phyloP scores from a whole-genome alignment of 352 stramenopile genomes.

The Pythium brachiatum region DNA sequence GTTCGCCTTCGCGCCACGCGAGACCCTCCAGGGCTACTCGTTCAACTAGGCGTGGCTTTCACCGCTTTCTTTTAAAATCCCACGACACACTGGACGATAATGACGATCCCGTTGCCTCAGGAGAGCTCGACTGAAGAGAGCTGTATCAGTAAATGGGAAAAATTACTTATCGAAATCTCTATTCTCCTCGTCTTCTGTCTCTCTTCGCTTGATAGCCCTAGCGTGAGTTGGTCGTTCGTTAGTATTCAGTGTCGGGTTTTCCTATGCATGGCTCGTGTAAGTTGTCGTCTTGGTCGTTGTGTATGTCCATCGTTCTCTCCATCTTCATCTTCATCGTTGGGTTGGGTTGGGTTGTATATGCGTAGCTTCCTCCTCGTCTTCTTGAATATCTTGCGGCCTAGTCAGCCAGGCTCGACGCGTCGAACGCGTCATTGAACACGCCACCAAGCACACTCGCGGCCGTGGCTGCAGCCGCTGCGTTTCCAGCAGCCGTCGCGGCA shows the following conservation, averaged over 20 bases:
- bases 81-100: too few relatives aligned
- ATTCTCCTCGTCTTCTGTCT: neutral
- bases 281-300: neutral
- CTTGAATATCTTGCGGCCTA: neutral
- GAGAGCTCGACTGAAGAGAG: too few relatives aligned
- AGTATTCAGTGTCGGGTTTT: neutral
- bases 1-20: slow-evolving; percentile 55
- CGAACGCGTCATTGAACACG: slow-evolving; percentile 24
- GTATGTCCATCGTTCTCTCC: neutral
- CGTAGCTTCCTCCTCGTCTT: too few relatives aligned
- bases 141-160: too few relatives aligned
- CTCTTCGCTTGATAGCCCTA: neutral
- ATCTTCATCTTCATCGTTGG: too few relatives aligned
- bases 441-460: slow-evolving; percentile 21
- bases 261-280: neutral
- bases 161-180: neutral
- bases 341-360: too few relatives aligned
- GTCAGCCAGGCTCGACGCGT: slow-evolving; percentile 22
- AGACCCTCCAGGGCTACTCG: slow-evolving; percentile 66
- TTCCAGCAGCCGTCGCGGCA: slow-evolving; percentile 10
- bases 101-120: too few relatives aligned
- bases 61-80: too few relatives aligned
- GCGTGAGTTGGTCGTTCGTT: neutral
- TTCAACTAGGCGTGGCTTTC: slow-evolving; percentile 45
- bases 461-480: slow-evolving; percentile 17